phyloP scores from a whole-genome alignment of 139 green algal species.

The Asterochloris erici region DNA sequence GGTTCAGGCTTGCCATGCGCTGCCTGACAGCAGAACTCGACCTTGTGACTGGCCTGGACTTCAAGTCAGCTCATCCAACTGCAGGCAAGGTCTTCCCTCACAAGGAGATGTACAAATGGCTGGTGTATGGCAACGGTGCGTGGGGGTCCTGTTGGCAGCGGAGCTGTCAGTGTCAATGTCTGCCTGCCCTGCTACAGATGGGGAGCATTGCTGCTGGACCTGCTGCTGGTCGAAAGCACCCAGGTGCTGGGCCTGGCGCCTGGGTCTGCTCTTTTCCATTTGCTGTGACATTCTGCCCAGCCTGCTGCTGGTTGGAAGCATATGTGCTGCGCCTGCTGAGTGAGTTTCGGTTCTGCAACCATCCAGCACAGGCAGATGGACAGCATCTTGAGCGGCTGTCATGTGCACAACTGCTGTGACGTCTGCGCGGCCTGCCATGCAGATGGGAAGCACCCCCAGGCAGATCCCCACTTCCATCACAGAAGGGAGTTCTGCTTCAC shows the following conservation, averaged over 20 bases:
- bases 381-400: neutral
- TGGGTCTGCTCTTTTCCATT: neutral
- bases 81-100: constrained; percentile 72
- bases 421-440: neutral
- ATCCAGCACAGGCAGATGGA: neutral
- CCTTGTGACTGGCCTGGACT: neutral
- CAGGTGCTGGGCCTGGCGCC: too few relatives aligned
- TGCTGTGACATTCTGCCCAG: neutral
- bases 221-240: too few relatives aligned
- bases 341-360: neutral
- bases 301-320: neutral
- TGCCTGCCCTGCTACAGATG: too few relatives aligned
- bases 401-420: neutral
- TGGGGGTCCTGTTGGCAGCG: neutral
- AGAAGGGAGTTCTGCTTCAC: constrained; percentile 98
- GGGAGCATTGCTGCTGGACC: too few relatives aligned
- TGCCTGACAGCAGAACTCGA: neutral
- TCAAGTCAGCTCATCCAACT: neutral
- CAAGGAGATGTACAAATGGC: constrained; percentile 83
- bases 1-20: neutral
- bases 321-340: neutral
- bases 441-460: constrained; percentile 75
- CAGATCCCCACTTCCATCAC: constrained; percentile 71
- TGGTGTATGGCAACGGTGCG: constrained; percentile 88
- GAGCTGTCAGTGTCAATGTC: too few relatives aligned